Evolutionary conservation across 352 stramenopile genomes (phyloP).

Genomic region (Phytophthora quininea): DNA sequence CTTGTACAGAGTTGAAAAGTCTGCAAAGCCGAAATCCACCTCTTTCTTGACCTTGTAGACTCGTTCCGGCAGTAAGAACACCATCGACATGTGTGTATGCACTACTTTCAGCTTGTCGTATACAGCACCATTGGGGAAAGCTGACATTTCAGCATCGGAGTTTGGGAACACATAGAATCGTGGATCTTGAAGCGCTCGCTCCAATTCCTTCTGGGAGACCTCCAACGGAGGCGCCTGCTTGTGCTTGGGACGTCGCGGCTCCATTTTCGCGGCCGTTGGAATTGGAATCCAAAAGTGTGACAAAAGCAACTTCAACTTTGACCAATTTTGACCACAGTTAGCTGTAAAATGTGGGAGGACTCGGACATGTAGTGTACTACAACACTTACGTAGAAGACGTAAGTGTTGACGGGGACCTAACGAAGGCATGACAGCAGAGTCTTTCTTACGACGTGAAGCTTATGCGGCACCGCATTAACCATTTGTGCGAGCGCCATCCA

Average conservation of each 20-base stretch:
- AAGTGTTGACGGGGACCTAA: too few species aligned
- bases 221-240: conserved; percentile 64
- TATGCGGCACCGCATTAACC: too few species aligned
- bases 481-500: too few species aligned
- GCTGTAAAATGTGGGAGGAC: too few species aligned
- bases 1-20: conserved; percentile 78
- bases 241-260: conserved; percentile 67
- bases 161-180: conserved; percentile 39
- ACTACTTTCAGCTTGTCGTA: conserved; percentile 40
- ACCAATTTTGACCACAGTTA: too few species aligned
- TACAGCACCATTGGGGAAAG: conserved; percentile 22
- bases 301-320: too few species aligned
- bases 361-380: too few species aligned
- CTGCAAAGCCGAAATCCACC: conserved; percentile 76
- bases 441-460: too few species aligned
- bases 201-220: conserved; percentile 47
- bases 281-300: too few species aligned
- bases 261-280: conserved; percentile 31
- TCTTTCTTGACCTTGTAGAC: conserved; percentile 83
- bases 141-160: conserved; percentile 16
- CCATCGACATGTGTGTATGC: conserved; percentile 83
- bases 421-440: too few species aligned
- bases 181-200: conserved; percentile 42
- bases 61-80: conserved; percentile 56
- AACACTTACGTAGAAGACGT: too few species aligned